Evolutionary conservation across 169 alveolate genomes (phyloP).

Genomic region (Plasmodium vinckei): DNA sequence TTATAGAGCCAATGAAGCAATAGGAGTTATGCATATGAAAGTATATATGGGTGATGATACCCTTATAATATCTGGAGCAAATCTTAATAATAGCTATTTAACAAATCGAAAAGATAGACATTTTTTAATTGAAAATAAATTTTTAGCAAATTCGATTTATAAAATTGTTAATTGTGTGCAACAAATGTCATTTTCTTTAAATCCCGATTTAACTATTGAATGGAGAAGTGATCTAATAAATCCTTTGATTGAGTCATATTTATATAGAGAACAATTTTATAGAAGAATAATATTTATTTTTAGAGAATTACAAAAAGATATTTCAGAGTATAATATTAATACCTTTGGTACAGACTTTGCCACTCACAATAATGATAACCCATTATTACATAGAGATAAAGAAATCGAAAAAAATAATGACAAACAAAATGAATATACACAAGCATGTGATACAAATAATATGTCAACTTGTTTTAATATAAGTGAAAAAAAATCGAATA

Average conservation of each 20-base stretch:
- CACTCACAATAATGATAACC: background rate
- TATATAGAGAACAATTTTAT: conserved; percentile 66
- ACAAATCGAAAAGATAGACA: conserved; percentile 82
- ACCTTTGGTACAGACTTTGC: background rate
- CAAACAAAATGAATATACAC: background rate
- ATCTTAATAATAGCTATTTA: conserved; percentile 81
- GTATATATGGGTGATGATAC: conserved; percentile 80
- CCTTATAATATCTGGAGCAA: conserved; percentile 83
- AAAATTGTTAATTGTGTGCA: conserved; percentile 80
- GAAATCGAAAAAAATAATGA: background rate
- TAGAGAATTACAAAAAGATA: conserved; percentile 19
- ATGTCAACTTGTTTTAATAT: background rate
- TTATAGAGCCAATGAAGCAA: conserved; percentile 81
- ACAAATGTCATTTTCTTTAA: conserved; percentile 78
- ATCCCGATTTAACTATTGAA: conserved; percentile 42
- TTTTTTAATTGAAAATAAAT: conserved; percentile 79
- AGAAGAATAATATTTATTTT: conserved; percentile 46
- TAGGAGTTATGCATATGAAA: conserved; percentile 87
- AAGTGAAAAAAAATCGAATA: background rate
- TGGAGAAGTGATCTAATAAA: conserved; percentile 84
- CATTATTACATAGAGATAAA: background rate
- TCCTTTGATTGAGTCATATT: conserved; percentile 79
- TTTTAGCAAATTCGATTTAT: conserved; percentile 82
- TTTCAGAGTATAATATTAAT: conserved; percentile 9
- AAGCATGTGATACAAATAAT: too few relatives aligned